A percentile compares a stretch with the other conserved stretches of the same genome.
Evolutionary conservation across 78 protist species (phyloP).

Genomic region (Tieghemostelium lacteum): DNA sequence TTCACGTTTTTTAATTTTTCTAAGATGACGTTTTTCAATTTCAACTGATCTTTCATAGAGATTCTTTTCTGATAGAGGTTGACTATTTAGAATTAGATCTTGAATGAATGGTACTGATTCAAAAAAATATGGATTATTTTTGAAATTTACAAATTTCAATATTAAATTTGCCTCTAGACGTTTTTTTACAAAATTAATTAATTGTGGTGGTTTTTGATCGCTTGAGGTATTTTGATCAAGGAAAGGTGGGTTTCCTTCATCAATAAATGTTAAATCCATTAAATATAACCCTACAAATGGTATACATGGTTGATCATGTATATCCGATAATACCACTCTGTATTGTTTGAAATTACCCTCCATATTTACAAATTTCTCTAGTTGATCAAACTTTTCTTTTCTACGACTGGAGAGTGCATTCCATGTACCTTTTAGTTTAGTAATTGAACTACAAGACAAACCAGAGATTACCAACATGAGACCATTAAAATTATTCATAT

Average conservation of each 20-base stretch:
- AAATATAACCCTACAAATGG: slow-evolving; percentile 74
- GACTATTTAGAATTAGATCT: slow-evolving; percentile 23
- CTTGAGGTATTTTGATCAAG: neutral
- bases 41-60: slow-evolving; percentile 45
- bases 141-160: slow-evolving; percentile 12
- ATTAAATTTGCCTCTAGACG: slow-evolving; percentile 60
- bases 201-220: slow-evolving; percentile 1
- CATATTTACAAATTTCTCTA: slow-evolving; percentile 70
- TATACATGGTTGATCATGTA: slow-evolving; percentile 22
- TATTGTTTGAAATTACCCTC: slow-evolving; percentile 72
- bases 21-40: slow-evolving; percentile 63
- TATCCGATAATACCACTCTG: slow-evolving; percentile 26
- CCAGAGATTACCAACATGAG: slow-evolving; percentile 52
- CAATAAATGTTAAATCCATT: slow-evolving; percentile 80
- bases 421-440: slow-evolving; percentile 56
- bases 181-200: slow-evolving; percentile 72
- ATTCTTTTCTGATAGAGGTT: slow-evolving; percentile 34
- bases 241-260: slow-evolving; percentile 78
- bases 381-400: slow-evolving; percentile 41
- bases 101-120: slow-evolving; percentile 74
- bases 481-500: slow-evolving; percentile 66
- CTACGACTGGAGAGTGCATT: slow-evolving; percentile 47
- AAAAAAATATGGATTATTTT: slow-evolving; percentile 32
- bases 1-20: slow-evolving; percentile 46
- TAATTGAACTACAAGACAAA: slow-evolving; percentile 46